Base-by-base conservation (phyloP, 208 protist species). In the Trypanosoma lewisi region DNA sequence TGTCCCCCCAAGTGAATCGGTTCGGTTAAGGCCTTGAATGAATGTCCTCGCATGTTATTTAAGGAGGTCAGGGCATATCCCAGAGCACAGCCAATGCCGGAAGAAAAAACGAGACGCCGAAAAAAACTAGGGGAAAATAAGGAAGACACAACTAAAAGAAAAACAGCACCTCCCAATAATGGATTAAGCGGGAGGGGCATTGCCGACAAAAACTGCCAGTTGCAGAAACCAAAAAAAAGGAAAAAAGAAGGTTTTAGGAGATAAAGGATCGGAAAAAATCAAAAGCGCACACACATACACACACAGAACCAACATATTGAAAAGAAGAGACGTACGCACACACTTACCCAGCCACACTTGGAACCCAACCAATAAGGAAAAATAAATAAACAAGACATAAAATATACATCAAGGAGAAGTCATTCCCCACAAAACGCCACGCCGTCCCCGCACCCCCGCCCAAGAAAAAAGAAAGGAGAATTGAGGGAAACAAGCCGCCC, bases 11-110 rank as follows among this genome's bases (percentile, higher is more conserved):
- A 41, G 25, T 63, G 60, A 25, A 83, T 54, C 14, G 73, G 72
- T 27, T 58, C 62, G 37, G 71, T 81, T 33, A 72, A 70, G 0
- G 80, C 78, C 0, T 67, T 73, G 53, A 93, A 79, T 14, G 75
- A 82, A 67, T 89, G 81, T 33, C 76, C 44, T 11, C 73, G 70
- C 12, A 82, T 54, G 28, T 63, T 45, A 69, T 91, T 89, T 21
- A 89, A 44, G 42, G 79, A 83, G 3, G 72, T 45, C 39, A 91
- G 47, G 12, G 27, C 44, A 45, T 62, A 60, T 48, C 82, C 82
- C n/a, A 80, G 27, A n/a, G 63, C 30, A 23, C 45, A 58, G 2
- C 65, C 65, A 11, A 62, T 16, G 31, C 21, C 41, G 21, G 48
- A 45, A 51, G 49, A 58, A 53, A 52, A 30, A 31, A 19, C 63